Base-by-base conservation (phyloP, 441 rosid genomes). In the Dalechampia spathulata region DNA sequence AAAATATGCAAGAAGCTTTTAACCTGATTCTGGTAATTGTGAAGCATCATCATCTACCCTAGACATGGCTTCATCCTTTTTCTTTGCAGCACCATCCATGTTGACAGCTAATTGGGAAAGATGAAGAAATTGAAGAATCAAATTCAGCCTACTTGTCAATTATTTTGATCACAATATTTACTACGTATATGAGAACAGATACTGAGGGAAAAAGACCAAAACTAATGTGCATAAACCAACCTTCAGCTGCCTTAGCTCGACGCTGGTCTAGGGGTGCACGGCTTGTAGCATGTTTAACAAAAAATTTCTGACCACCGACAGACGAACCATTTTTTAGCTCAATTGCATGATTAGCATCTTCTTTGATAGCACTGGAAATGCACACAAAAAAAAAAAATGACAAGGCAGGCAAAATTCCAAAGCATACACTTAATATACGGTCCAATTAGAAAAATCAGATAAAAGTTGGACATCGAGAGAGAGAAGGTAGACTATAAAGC, bases 221-320 rank as follows among this genome's bases (percentile, higher is more conserved):
- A 48, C n/a, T 13, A 66, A 32, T 39, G 49, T 20, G 25, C 38
- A 63, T 4, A 21, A 65, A 23, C 59, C 49, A 75, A 88, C 95
- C 96, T 78, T 80, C 69, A 46, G 72, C 71, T 54, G 72, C 71
- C 69, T 81, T 86, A 13, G 83, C 58, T 22, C 87, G 80, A 40
- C 96, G 95, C 48, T 86, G 82, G 55, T 85, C 80, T 30, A 86
- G 69, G 38, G 97, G 60, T 57, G 92, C 87, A 44, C 96, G 86
- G 55, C 81, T 91, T 65, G 71, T 71, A 20, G 97, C 99, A 57
- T 82, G 94, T 65, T 92, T 92, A 63, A 83, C 95, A 42, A 69
- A 74, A 70, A 92, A 77, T 67, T 76, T 85, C 80, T 91, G 96
- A 42, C 92, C 92, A 25, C 90, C 97, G 63, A 89, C 72, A 62